Base-by-base conservation (phyloP, 2,329 filamentous ascomycete genomes). In the Helotiales sp. region DNA sequence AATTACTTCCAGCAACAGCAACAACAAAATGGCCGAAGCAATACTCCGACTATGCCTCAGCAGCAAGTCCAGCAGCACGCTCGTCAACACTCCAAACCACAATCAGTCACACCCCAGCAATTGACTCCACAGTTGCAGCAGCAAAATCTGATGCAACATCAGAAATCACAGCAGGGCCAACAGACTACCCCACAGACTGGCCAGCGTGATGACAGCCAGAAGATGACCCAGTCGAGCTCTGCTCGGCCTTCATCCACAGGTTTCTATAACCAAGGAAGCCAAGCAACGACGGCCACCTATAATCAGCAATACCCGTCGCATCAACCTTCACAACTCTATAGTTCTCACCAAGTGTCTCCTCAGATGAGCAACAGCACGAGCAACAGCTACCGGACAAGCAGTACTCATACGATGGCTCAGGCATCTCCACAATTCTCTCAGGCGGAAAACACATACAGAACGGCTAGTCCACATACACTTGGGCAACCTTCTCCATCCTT, bases 241-340 rank as follows among this genome's bases (percentile, higher is more conserved):
- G 52, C 72, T 5, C 71, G 73, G 63, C 67, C 71, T 3, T 67
- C 73, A 5, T 74, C 75, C 10, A 72, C 70, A 26, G 64, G 66
- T 45, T 75, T 65, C 26, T 77, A 74, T 54, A 74, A 71, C 65
- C 74, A 74, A 17, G 71, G 71, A 37, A 72, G 64, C 47, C 69
- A 71, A 45, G 61, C 59, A 28, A 64, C 71, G 17, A 66, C 66
- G 3, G 61, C 70, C 17, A 55, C 43, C 20, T 77, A 75, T 62
- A 71, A 37, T 24, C 75, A 75, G 49, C 75, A 76, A 65, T 77
- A 77, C 68, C 70, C 74, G 5, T 72, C 75, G 22, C 73, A 76
- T 47, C 75, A 76, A 61, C 49, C 75, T 43, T 71, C 72, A 24
- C 75, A 77, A 57, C 70, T 75, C 26, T 77, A 76, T 59, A 50